Conservation (phyloP, 2,329 filamentous ascomycete genomes). For the Aspergillus ochraceoroseus region DNA sequence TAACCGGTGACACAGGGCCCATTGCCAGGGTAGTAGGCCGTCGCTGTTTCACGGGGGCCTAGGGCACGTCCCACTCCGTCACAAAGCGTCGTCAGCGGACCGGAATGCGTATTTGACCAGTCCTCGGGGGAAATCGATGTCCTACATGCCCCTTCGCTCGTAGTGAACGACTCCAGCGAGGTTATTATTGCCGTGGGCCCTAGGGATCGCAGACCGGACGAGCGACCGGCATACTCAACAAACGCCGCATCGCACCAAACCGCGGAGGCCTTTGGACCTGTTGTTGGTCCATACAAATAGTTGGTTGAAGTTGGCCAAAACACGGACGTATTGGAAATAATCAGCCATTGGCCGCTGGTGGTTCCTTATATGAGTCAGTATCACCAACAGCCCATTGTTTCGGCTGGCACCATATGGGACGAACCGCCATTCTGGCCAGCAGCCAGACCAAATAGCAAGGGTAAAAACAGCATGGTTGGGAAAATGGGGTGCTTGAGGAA, state of each 20-base stretch:
- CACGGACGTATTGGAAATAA: constrained; percentile 17
- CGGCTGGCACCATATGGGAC: too few relatives aligned
- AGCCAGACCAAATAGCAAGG: constrained; percentile 1
- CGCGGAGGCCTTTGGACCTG: constrained; percentile 18
- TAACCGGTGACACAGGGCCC: constrained; percentile 17
- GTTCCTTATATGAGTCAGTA: constrained; percentile 6
- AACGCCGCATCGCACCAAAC: constrained; percentile 23
- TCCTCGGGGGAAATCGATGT: constrained; percentile 13
- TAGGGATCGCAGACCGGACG: constrained; percentile 15
- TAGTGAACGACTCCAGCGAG: constrained; percentile 14
- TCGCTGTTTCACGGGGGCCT: constrained; percentile 18
- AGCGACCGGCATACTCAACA: constrained; percentile 19
- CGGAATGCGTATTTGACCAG: constrained; percentile 18
- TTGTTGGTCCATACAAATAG: constrained; percentile 25
- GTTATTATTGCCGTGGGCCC: constrained; percentile 17
- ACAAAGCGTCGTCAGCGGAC: constrained; percentile 23
- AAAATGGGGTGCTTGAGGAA: neutral
- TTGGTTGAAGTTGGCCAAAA: constrained; percentile 27
- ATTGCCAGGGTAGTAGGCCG: constrained; percentile 19
- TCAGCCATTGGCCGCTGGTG: constrained; percentile 32
- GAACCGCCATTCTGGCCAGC: constrained; percentile 6
- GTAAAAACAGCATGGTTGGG: constrained; percentile 2
- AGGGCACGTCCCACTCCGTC: constrained; percentile 21
- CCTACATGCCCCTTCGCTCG: constrained; percentile 20
- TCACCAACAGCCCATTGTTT: too few relatives aligned